Conservation (phyloP, 1,284 basidiomycete species). For the Mycosarcoma mackinlayi region DNA sequence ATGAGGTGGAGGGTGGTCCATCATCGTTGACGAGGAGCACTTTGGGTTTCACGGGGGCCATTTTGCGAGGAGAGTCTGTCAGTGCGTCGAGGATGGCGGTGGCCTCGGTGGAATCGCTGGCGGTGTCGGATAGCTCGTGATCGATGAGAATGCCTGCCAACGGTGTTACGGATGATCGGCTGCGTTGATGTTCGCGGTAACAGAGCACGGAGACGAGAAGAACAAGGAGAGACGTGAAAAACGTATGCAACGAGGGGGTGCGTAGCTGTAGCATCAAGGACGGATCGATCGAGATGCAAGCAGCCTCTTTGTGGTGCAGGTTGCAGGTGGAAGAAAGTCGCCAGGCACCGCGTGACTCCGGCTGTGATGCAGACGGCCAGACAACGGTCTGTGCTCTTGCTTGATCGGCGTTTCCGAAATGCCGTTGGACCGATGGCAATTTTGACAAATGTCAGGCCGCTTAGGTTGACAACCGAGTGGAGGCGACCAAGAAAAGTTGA, state of each 20-base stretch:
- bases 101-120: background rate
- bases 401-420: background rate
- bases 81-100: too few species aligned
- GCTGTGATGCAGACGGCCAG: too few species aligned
- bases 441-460: too few species aligned
- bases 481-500: background rate
- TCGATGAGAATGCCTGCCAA: slow-evolving; percentile 20
- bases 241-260: slow-evolving; percentile 19
- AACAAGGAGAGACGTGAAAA: slow-evolving; percentile 29
- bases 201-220: slow-evolving; percentile 29
- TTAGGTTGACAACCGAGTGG: background rate
- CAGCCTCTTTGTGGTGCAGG: too few species aligned
- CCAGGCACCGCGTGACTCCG: too few species aligned
- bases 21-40: slow-evolving; percentile 67
- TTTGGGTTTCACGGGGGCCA: slow-evolving; percentile 15
- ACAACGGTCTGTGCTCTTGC: background rate
- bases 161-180: background rate
- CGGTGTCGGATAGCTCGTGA: slow-evolving; percentile 31
- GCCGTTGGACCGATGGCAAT: background rate
- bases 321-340: background rate
- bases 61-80: background rate
- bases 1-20: slow-evolving; percentile 59
- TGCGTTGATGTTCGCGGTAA: slow-evolving; percentile 16
- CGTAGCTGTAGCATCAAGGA: slow-evolving; percentile 19
- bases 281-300: background rate